These are phyloP conservation scores for Elongisporangium senticosum DNA, from an alignment of 352 stramenopile species.

Conservation along the genomic window DNA sequence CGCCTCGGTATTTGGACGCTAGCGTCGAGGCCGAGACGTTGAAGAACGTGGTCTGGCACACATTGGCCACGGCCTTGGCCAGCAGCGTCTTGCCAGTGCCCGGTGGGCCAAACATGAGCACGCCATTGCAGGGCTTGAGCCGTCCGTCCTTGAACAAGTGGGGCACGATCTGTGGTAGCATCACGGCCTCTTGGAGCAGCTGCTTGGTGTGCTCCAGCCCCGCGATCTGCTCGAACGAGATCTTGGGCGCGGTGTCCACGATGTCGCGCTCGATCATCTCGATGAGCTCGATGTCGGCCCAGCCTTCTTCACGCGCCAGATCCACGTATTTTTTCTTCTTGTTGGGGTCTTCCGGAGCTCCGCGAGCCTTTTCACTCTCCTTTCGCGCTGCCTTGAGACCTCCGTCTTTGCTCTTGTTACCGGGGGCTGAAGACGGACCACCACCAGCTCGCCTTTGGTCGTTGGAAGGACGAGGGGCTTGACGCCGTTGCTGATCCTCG, in stretches of 20 bases:
- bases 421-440: slow-evolving; percentile 14
- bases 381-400: slow-evolving; percentile 35
- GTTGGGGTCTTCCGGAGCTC: background rate
- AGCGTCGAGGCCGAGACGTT: slow-evolving; percentile 93
- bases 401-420: slow-evolving; percentile 27
- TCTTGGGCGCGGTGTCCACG: slow-evolving; percentile 60
- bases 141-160: slow-evolving; percentile 81
- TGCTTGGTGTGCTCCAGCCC: slow-evolving; percentile 80
- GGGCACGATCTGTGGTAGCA: slow-evolving; percentile 79
- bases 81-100: slow-evolving; percentile 90
- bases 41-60: slow-evolving; percentile 98
- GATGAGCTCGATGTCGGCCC: slow-evolving; percentile 77
- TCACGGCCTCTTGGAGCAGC: slow-evolving; percentile 76
- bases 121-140: slow-evolving; percentile 74
- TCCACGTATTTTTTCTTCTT: slow-evolving; percentile 73
- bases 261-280: slow-evolving; percentile 86
- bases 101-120: slow-evolving; percentile 84
- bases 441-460: slow-evolving; percentile 18
- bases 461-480: slow-evolving; percentile 21
- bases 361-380: slow-evolving; percentile 25
- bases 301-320: slow-evolving; percentile 61
- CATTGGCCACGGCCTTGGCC: slow-evolving; percentile 89
- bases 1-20: slow-evolving; percentile 92
- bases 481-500: slow-evolving; percentile 40
- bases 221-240: slow-evolving; percentile 75